Percentiles rank a stretch among this genome's conserved stretches.
These are phyloP conservation scores for Mallotus repandus DNA, from an alignment of 441 rosid species.

Conservation along the genomic window DNA sequence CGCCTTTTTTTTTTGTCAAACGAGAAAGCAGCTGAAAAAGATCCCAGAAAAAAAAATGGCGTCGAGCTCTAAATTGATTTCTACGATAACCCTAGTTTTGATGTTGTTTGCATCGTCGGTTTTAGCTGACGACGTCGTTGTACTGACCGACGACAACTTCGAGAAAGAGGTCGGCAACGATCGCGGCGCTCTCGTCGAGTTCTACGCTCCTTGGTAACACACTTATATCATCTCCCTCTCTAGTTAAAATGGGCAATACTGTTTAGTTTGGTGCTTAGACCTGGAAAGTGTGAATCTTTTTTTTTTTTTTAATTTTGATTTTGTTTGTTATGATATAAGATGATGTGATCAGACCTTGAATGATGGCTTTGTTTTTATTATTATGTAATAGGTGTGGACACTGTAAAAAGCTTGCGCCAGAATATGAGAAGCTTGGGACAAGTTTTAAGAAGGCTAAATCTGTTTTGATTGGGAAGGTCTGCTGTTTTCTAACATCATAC, in stretches of 20 bases:
- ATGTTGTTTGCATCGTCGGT: conserved; percentile 46
- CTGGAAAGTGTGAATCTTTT: too few species aligned
- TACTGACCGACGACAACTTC: conserved; percentile 86
- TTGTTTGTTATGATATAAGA: neutral
- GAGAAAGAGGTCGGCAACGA: conserved; percentile 89
- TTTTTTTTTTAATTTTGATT: too few species aligned
- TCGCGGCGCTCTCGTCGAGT: conserved; percentile 88
- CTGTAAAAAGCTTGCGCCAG: conserved; percentile 95
- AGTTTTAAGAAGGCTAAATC: conserved; percentile 89
- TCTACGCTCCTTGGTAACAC: conserved; percentile 94
- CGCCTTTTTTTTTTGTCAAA: too few species aligned
- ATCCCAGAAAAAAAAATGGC: neutral
- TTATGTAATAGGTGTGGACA: conserved; percentile 72
- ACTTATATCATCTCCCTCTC: neutral
- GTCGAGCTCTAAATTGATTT: neutral
- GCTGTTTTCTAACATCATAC: neutral
- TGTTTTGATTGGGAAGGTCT: conserved; percentile 79
- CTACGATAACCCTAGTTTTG: neutral
- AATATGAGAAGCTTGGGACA: conserved; percentile 82
- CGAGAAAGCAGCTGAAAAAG: neutral
- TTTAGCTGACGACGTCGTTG: conserved; percentile 74
- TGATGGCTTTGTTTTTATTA: neutral
- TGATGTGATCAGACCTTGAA: neutral
- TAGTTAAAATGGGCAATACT: too few species aligned
- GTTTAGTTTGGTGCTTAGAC: too few species aligned